Evolutionary conservation across 1,284 basidiomycete genomes (phyloP).

Genomic region (Moniliophthora roreri): DNA sequence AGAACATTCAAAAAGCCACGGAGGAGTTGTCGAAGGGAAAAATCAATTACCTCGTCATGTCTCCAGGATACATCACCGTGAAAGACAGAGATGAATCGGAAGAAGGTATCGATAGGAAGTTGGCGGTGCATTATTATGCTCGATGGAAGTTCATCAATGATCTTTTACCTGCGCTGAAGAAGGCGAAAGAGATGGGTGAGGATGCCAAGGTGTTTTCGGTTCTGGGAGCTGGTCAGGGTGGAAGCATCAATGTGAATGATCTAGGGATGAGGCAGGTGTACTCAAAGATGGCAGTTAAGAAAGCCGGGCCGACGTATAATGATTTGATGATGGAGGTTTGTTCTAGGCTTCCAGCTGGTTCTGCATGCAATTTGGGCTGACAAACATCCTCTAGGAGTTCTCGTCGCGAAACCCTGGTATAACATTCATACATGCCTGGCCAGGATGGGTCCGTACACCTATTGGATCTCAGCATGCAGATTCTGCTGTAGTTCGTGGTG

Average conservation of each 20-base stretch:
- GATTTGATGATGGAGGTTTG: constrained; percentile 46
- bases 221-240: constrained; percentile 37
- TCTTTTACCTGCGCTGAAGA: constrained; percentile 35
- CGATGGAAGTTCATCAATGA: constrained; percentile 46
- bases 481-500: constrained; percentile 24
- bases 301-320: constrained; percentile 38
- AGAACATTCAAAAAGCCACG: constrained; percentile 22
- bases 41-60: constrained; percentile 45
- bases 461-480: constrained; percentile 25
- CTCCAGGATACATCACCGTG: constrained; percentile 34
- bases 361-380: background rate
- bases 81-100: constrained; percentile 40
- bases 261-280: constrained; percentile 44
- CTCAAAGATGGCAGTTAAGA: constrained; percentile 28
- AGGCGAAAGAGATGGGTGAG: constrained; percentile 37
- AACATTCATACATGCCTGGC: constrained; percentile 38
- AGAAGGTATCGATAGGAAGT: constrained; percentile 48
- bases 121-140: constrained; percentile 46
- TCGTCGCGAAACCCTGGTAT: constrained; percentile 35
- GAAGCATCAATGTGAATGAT: constrained; percentile 38
- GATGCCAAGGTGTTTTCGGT: constrained; percentile 43
- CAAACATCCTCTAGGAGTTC: constrained; percentile 31
- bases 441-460: constrained; percentile 38
- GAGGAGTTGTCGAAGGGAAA: constrained; percentile 23
- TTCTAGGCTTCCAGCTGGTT: background rate